These are phyloP conservation scores for Lagenidium giganteum DNA, from an alignment of 352 stramenopile genomes.

Conservation along the genomic window DNA sequence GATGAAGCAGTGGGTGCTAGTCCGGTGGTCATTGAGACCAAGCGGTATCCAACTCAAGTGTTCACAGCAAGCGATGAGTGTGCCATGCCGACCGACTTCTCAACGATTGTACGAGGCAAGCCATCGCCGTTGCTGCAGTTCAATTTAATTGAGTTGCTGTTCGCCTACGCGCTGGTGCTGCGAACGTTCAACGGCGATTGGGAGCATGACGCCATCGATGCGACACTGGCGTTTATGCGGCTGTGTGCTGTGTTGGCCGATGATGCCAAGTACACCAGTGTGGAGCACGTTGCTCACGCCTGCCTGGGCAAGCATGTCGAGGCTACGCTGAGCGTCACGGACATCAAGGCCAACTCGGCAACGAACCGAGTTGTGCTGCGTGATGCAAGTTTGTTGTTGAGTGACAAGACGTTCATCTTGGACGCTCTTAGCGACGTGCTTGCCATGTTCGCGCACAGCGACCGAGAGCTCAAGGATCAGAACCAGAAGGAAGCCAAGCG, in stretches of 20 bases:
- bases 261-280: constrained; percentile 29
- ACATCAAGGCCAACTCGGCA: too few relatives aligned
- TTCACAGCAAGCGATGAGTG: constrained; percentile 28
- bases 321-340: not conserved
- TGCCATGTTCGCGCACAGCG: constrained; percentile 25
- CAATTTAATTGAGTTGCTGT: constrained; percentile 52
- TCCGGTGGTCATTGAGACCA: constrained; percentile 24
- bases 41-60: constrained; percentile 29
- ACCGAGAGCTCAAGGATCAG: constrained; percentile 15
- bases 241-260: constrained; percentile 34
- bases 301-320: too few relatives aligned
- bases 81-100: too few relatives aligned
- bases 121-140: constrained; percentile 35
- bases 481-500: constrained; percentile 19
- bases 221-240: constrained; percentile 29
- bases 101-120: too few relatives aligned
- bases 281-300: constrained; percentile 37
- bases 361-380: constrained; percentile 21
- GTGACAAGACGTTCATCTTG: constrained; percentile 33
- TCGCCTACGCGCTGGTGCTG: constrained; percentile 55
- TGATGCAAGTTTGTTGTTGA: constrained; percentile 33
- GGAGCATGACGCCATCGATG: constrained; percentile 35
- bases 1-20: constrained; percentile 3
- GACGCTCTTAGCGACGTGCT: constrained; percentile 46
- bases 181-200: constrained; percentile 74